A percentile compares a stretch with the other conserved stretches of the same genome.
These are phyloP conservation scores for Fusarium tuaranense DNA, from an alignment of 2,329 filamentous ascomycete genomes.

Conservation along the genomic window DNA sequence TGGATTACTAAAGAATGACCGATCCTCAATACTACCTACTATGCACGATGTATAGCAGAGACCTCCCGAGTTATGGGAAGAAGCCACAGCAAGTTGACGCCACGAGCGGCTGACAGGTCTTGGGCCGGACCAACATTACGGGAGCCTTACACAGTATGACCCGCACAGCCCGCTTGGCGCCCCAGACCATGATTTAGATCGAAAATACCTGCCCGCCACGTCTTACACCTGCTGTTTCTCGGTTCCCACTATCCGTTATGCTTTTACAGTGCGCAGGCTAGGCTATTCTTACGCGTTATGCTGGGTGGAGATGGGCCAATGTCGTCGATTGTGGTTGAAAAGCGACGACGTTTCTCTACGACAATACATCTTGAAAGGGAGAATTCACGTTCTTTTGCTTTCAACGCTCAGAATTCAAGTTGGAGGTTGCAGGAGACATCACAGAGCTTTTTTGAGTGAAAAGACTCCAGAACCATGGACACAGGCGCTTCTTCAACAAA, in stretches of 20 bases:
- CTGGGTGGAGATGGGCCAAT: conserved; percentile 33
- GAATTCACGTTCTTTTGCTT: neutral
- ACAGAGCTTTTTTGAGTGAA: neutral
- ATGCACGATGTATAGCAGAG: neutral
- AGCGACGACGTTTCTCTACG: conserved; percentile 8
- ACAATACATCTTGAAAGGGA: neutral
- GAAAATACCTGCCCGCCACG: conserved; percentile 12
- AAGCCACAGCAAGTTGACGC: neutral
- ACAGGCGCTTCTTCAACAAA: conserved; percentile 5
- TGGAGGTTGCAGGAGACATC: too few relatives aligned
- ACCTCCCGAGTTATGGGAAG: too few relatives aligned
- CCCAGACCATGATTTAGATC: conserved; percentile 9
- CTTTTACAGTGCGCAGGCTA: conserved; percentile 36
- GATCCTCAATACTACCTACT: neutral
- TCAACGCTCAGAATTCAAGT: neutral
- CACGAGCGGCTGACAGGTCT: neutral
- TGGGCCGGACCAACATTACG: conserved; percentile 21
- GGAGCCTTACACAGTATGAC: conserved; percentile 26
- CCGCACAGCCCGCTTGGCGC: conserved; percentile 10
- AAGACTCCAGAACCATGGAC: conserved; percentile 14
- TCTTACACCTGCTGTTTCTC: accelerated
- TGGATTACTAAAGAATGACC: neutral
- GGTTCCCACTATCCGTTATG: conserved; percentile 49
- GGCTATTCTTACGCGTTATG: conserved; percentile 46
- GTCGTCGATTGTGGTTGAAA: conserved; percentile 26